phyloP scores from a whole-genome alignment of 2,329 filamentous ascomycete genomes.

The Colletotrichum tanaceti region DNA sequence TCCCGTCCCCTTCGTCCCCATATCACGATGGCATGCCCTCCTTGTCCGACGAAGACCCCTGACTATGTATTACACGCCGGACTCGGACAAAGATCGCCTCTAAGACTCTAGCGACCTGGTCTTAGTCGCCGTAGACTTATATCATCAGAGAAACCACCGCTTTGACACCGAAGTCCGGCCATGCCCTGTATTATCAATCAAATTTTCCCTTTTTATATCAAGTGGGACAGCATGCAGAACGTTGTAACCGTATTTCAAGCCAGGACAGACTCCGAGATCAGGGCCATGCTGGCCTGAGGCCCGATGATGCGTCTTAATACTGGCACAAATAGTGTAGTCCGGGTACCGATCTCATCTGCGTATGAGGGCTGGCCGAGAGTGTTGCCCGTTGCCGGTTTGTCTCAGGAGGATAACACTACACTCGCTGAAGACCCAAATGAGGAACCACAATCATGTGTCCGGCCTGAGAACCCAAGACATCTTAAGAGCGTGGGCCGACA shows the following conservation, averaged over 20 bases:
- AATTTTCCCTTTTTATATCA: background rate
- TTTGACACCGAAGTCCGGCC: no score
- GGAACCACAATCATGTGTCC: no score
- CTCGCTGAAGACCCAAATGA: background rate
- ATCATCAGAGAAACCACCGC: background rate
- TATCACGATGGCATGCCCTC: background rate
- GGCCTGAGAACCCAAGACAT: constrained; percentile 9
- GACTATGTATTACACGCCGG: no score
- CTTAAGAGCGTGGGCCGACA: constrained; percentile 5
- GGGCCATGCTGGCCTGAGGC: background rate
- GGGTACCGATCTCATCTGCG: no score
- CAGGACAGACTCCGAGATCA: background rate
- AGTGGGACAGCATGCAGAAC: background rate
- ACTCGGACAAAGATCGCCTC: no score
- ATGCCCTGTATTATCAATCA: background rate
- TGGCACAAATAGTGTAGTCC: background rate
- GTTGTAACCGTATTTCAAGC: background rate
- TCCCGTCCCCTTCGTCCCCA: background rate
- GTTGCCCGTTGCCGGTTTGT: background rate
- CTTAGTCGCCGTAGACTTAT: background rate
- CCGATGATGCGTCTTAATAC: background rate
- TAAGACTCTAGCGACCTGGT: background rate
- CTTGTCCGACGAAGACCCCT: no score
- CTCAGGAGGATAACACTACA: background rate
- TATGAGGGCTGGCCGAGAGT: background rate